These are phyloP conservation scores for Solanum chacoense DNA, from an alignment of 305 asterid species.

Conservation along the genomic window DNA sequence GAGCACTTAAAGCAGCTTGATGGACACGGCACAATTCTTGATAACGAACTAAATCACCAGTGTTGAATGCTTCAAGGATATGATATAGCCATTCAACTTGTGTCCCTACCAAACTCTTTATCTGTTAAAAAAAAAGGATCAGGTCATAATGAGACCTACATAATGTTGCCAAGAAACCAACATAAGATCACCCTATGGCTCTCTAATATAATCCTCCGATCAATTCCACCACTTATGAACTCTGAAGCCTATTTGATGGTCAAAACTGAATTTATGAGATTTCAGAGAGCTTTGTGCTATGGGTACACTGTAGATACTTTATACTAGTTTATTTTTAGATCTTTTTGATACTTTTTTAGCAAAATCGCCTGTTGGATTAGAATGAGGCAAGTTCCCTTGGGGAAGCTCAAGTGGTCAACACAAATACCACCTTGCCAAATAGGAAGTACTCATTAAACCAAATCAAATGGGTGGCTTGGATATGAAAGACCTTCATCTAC, in stretches of 20 bases:
- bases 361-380: not conserved
- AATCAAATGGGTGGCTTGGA: not conserved
- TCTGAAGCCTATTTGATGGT: not conserved
- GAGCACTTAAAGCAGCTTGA: slow-evolving; percentile 52
- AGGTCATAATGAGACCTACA: not conserved
- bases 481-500: not conserved
- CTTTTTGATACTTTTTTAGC: not conserved
- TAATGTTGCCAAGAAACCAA: not conserved
- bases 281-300: not conserved
- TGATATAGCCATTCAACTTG: slow-evolving; percentile 69
- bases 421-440: not conserved
- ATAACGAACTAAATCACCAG: slow-evolving; percentile 63
- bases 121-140: slow-evolving; percentile 20
- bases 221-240: not conserved
- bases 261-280: not conserved
- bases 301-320: not conserved
- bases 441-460: not conserved
- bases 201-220: not conserved
- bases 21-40: slow-evolving; percentile 70
- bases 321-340: not conserved
- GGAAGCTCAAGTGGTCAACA: not conserved
- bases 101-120: slow-evolving; percentile 59
- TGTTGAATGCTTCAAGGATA: slow-evolving; percentile 68
- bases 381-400: not conserved
- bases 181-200: not conserved